Percentiles rank a stretch among this genome's conserved stretches.
Conservation (phyloP, 352 stramenopile genomes). For the Phytophthora sansomeana region DNA sequence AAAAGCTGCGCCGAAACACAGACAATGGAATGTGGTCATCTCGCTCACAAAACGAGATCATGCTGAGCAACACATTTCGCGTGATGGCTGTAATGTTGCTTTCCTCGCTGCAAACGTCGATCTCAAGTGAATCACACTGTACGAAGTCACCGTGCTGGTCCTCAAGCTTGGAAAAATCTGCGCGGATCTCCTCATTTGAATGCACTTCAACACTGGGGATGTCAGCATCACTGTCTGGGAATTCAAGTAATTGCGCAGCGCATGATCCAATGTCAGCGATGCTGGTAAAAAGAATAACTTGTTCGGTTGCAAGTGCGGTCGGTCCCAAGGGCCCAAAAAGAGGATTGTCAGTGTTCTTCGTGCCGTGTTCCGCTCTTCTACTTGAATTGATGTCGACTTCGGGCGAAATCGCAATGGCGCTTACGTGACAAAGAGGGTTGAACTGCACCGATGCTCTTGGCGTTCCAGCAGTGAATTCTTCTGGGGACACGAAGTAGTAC, state of each 20-base stretch:
- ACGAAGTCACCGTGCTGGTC: constrained; percentile 14
- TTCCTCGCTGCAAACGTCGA: neutral
- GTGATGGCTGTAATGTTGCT: constrained; percentile 2
- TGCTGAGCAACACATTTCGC: constrained; percentile 12
- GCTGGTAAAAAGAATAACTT: constrained; percentile 27
- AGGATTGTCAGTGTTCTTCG: neutral
- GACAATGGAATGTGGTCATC: constrained; percentile 21
- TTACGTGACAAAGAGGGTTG: constrained; percentile 43
- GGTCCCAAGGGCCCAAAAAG: neutral
- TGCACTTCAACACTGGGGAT: neutral
- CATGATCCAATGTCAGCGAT: constrained; percentile 17
- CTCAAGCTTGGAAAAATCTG: constrained; percentile 20
- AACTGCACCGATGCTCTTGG: constrained; percentile 22
- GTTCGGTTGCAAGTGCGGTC: constrained; percentile 3
- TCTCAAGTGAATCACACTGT: constrained; percentile 15
- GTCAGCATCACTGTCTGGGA: neutral
- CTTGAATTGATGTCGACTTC: constrained; percentile 19
- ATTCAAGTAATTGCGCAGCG: neutral
- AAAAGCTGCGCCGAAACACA: constrained; percentile 3
- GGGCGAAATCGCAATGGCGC: constrained; percentile 40
- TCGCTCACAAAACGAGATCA: constrained; percentile 28
- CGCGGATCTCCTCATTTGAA: constrained; percentile 2
- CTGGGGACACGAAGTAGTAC: constrained; percentile 46
- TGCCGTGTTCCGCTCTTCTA: constrained; percentile 4
- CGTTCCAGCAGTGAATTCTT: constrained; percentile 15